Base-by-base conservation (phyloP, 352 stramenopile genomes). In the Hyaloperonospora brassicae region DNA sequence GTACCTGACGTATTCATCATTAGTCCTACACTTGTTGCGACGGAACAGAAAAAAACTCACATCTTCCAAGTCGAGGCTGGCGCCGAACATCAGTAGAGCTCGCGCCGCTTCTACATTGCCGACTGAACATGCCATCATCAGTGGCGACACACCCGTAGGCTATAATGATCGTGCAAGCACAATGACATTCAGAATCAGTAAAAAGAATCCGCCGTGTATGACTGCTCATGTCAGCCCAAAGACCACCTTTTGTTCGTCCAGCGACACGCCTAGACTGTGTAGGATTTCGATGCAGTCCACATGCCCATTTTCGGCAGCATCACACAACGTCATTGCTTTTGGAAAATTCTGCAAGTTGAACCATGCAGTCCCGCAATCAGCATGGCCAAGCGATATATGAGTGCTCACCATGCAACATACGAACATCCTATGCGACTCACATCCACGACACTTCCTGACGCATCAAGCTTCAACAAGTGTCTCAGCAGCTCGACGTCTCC, bases 61-160 rank as follows among this genome's bases (percentile, higher is more conserved):
- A 72, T 93, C 83, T 73, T 93, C 83, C 24, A 90, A 56, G 52
- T 93, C 83, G 8, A 93, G 67, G 46, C 76, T 89, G 14, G 83
- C 80, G 22, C 83, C 81, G 71, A 87, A 93, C 80, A 91, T 91
- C 14, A 93, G 57, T 57, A 93, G 59, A 2, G 83, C 83, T 0
- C 83, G 73, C 11, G 79, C 78, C 0, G 73, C 83, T 57, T 93
- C 80, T n/a, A 93, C 73, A 57, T 93, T 93, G n/a, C 80, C 83
- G 1, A 87, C 79, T 2, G 83, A 91, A 45, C 80, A 89, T 47
- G 83, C 83, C 59, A 89, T 84, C 83, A 93, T 93, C 7, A 93
- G 59, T 11, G 83, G 72, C 1, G 79, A 84, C 22, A 82, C 88
- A 6, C 83, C 83, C 6, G 82, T 93, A 2, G 83, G 83, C 80